Conservation (phyloP, 345 rosid genomes). For the Moricandia moricandioides region DNA sequence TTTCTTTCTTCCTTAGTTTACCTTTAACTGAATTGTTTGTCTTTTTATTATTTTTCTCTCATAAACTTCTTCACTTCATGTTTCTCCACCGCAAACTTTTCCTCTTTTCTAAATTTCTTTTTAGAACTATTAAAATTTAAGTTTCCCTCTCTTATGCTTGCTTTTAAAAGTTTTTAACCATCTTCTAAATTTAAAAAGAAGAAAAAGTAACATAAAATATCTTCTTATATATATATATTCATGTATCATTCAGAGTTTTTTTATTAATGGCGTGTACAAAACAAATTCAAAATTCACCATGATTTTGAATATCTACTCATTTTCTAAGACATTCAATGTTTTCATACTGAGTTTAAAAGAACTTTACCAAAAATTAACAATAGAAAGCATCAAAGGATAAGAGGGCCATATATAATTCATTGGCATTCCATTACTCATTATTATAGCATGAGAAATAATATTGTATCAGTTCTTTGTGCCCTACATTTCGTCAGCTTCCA, state of each 20-base stretch:
- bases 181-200: not conserved
- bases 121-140: not conserved
- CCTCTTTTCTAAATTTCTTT: not conserved
- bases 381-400: constrained; percentile 1
- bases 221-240: not conserved
- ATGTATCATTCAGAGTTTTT: not conserved
- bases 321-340: not conserved
- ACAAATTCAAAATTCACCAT: not conserved
- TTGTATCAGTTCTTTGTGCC: constrained; percentile 7
- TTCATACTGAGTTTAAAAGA: not conserved
- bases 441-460: constrained; percentile 1
- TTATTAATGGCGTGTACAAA: not conserved
- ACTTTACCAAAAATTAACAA: not conserved
- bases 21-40: constrained; percentile 14
- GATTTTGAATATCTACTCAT: not conserved
- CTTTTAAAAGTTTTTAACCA: not conserved
- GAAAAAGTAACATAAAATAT: not conserved
- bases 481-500: constrained; percentile 36
- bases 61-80: not conserved
- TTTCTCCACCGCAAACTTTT: not conserved
- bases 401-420: constrained; percentile 10
- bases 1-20: not conserved
- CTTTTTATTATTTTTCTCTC: not conserved
- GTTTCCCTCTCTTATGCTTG: not conserved
- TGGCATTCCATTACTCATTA: constrained; percentile 12